Evolutionary conservation across 345 rosid genomes (phyloP), one percentile per base, ranked within the genome.

Genomic region (Orychophragmus violaceus): DNA sequence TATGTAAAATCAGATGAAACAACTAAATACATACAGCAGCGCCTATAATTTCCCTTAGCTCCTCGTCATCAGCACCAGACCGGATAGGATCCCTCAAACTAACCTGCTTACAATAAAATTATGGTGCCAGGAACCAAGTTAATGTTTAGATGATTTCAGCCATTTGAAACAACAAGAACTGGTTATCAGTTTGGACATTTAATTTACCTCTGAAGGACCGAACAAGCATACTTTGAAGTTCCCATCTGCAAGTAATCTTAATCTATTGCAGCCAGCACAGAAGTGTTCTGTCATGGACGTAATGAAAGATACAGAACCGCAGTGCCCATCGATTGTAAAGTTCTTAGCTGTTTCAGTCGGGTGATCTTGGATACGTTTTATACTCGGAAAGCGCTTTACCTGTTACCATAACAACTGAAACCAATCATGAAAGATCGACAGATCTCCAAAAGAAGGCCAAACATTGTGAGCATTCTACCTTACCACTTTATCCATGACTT

Each of bases 221-320:
- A 94, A 94, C 76, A 94, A 86, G 82, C 99, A 94, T n/a, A 94
- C 96, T 90, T 94, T 90, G 73, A 90, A 87, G 85, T 90, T 94
- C 50, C 99, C 99, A 82, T 94, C 95, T 6, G 99, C 97, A 70
- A 94, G 83, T 69, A 90, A 91, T 70, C 97, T 84, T 82, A 94
- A 75, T 75, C 99, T 83, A 79, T 88, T 90, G 86, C 97, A 94
- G 77, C 99, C 99, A 66, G 95, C 81, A 82, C 99, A 94, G 69
- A 94, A 94, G 80, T 90, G 97, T 80, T 94, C 82, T 1, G 91
- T 88, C 99, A 90, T 94, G 37, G 99, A 94, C 62, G 99, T 94
- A 79, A 94, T 83, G 69, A 94, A 94, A 64, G 99, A 94, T 25
- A 94, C 95, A 68, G 72, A 78, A 64, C 99, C 99, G 24, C 58